Conservation (phyloP, 2,329 filamentous ascomycete genomes). For the Colletotrichum spinosum region DNA sequence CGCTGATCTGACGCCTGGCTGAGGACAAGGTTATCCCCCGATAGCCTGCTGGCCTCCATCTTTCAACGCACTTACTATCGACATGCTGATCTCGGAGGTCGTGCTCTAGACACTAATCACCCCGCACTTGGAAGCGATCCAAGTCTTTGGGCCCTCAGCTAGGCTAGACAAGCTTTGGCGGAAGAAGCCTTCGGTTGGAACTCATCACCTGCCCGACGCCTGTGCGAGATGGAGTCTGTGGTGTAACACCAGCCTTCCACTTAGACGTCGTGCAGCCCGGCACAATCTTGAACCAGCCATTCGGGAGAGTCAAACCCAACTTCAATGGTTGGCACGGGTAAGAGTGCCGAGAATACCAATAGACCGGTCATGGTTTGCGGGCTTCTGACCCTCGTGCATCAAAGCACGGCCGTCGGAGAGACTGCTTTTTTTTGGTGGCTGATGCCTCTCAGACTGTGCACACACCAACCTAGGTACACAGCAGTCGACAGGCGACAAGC, state of each 20-base stretch:
- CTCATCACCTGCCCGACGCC: background rate
- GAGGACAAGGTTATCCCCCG: too few species aligned
- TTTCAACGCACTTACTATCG: too few species aligned
- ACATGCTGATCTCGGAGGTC: background rate
- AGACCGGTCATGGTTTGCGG: background rate
- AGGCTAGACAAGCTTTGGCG: background rate
- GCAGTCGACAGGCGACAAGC: constrained; percentile 27
- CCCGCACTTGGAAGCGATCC: background rate
- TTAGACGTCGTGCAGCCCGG: background rate
- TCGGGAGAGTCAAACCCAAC: background rate
- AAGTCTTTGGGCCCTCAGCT: background rate
- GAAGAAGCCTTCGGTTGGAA: background rate
- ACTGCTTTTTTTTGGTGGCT: constrained; percentile 20
- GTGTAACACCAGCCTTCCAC: background rate
- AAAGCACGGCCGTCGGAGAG: constrained; percentile 17
- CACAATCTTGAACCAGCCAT: background rate
- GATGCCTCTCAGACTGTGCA: background rate
- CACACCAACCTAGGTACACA: constrained; percentile 1
- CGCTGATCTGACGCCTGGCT: too few species aligned
- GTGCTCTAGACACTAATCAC: background rate
- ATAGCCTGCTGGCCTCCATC: too few species aligned
- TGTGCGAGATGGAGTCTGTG: background rate
- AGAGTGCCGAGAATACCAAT: background rate
- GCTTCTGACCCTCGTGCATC: background rate
- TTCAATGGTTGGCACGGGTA: too few species aligned